Evolutionary conservation across 2,329 filamentous ascomycete genomes (phyloP), one percentile per base, ranked within the genome.

Genomic region (Kalaharituber pfeilii): DNA sequence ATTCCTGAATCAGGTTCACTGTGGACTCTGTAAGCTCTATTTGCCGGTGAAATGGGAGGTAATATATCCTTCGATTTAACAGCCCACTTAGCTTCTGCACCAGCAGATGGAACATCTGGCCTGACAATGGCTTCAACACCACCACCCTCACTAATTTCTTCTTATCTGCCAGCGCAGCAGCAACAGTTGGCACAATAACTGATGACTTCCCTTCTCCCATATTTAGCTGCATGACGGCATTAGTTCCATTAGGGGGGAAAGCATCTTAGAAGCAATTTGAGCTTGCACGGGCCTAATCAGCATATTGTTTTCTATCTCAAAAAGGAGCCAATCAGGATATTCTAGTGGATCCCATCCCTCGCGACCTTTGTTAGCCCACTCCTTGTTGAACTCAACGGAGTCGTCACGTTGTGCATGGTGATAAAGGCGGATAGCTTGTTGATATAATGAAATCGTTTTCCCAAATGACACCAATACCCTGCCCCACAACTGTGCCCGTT

Each of bases 291-390:
- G 68, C 0, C 81, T 73, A 52, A 85, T 78, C 26, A 80, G 68
- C 1, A 86, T 70, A 1, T 73, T 72, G 29, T 72, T 77, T 52
- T 86, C 81, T 0, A 81, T 68, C 63, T 86, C 81, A 0, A 86
- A 56, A 0, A 86, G 66, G 0, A 86, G 67, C 56, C 71, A 78
- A 22, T 85, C 81, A 0, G 81, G 79, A 33, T 70, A 67, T 0
- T 74, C 56, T 0, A 62, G 8, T 0, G 75, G 72, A 5, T 72
- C 60, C 78, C 80, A 84, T 8, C 74, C 75, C 1, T 62, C 59
- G 57, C 80, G 78, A 0, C 79, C 80, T n/a, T n/a, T n/a, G n/a
- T n/a, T n/a, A n/a, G 0, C 58, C 15, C 53, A 79, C 80, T 0
- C 57, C 51, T 0, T 73, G 57, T 55, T 75, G n/a, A n/a, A n/a